Conservation (phyloP, 2,329 filamentous ascomycete species). For the Penicillium aurantiogriseum region DNA sequence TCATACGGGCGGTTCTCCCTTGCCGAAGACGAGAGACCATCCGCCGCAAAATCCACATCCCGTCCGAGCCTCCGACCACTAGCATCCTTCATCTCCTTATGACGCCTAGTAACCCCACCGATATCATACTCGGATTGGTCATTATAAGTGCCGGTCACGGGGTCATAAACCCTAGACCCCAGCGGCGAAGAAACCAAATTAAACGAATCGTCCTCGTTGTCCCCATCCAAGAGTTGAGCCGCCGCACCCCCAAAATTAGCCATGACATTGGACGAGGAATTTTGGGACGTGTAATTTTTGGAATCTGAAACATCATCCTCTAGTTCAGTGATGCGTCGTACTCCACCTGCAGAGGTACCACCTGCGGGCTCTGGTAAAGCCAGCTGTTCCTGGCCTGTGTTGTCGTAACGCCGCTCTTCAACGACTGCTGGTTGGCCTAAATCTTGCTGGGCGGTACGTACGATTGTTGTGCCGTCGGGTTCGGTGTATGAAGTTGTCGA, state of each 20-base stretch:
- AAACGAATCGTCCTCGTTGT: slow-evolving; percentile 11
- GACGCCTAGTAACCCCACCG: slow-evolving; percentile 10
- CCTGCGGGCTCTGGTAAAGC: slow-evolving; percentile 10
- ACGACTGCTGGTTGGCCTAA: slow-evolving; percentile 34
- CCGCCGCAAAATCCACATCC: slow-evolving; percentile 15
- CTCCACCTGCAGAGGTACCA: slow-evolving; percentile 22
- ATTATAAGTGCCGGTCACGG: slow-evolving; percentile 18
- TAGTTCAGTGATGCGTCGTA: slow-evolving; percentile 31
- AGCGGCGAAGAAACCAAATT: slow-evolving; percentile 12
- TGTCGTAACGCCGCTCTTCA: slow-evolving; percentile 37
- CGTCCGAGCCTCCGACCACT: slow-evolving; percentile 4
- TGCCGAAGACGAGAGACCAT: slow-evolving; percentile 4
- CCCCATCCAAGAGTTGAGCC: slow-evolving; percentile 8
- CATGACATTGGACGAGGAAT: background rate
- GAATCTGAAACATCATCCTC: slow-evolving; percentile 20
- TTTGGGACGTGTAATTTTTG: background rate
- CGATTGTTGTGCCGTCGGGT: slow-evolving; percentile 32
- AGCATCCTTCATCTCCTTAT: slow-evolving; percentile 10
- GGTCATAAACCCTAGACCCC: slow-evolving; percentile 15
- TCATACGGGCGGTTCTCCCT: slow-evolving; percentile 18
- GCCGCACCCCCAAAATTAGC: slow-evolving; percentile 8
- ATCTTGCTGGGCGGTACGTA: slow-evolving; percentile 36
- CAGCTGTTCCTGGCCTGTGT: slow-evolving; percentile 31
- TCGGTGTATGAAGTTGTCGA: slow-evolving; percentile 34
- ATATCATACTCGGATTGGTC: slow-evolving; percentile 19